Evolutionary conservation across 1,139 yeast genomes (phyloP), one percentile per base, ranked within the genome.

Genomic region (Blastobotrys malaysiensis): DNA sequence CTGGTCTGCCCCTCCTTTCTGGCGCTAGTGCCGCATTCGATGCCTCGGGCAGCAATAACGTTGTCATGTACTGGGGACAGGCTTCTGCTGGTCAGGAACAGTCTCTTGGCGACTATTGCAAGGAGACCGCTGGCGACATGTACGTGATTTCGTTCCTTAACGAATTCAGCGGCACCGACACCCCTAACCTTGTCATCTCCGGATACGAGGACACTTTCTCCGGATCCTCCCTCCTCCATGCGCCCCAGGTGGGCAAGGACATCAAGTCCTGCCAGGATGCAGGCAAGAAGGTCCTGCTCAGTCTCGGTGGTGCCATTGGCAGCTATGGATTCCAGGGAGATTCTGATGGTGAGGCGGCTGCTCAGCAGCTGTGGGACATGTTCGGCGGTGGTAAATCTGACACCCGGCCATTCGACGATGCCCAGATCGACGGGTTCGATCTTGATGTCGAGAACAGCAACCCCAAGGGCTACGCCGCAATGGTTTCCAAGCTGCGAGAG

Each of bases 11-110:
- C 21, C 24, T 52, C n/a, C 20, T 51, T 22, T 46, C 49, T n/a
- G 27, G 24, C 24, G 56, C 54, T 19, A 43, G 48, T 20, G 58
- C 61, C 14, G 57, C 59, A 9, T 56, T 52, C 31, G 57, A 60
- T 48, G 54, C 54, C 52, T 48, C 53, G 16, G 52, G 55, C n/a
- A 47, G 56, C 26, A 39, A 53, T 45, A 83, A 84, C 62, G 16
- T 87, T 48, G 96, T 85, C 16, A 78, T 86, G 7, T 90, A 89
- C 73, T 90, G 97, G 97, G 97, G 97, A 51, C 97, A 90, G 72
- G 80, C 81, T 65, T 82, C 93, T n/a, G 86, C 81, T 26, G 73
- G 73, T 31, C 64, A 78, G 48, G 95, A 88, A 70, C 74, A 81
- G 61, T 69, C 80, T 9, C 76, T 90, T 54, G 79, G 82, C 13